A percentile compares a stretch with the other conserved stretches of the same genome.
phyloP scores from a whole-genome alignment of 2,329 filamentous ascomycete genomes.

The Elsinoe necatrix region DNA sequence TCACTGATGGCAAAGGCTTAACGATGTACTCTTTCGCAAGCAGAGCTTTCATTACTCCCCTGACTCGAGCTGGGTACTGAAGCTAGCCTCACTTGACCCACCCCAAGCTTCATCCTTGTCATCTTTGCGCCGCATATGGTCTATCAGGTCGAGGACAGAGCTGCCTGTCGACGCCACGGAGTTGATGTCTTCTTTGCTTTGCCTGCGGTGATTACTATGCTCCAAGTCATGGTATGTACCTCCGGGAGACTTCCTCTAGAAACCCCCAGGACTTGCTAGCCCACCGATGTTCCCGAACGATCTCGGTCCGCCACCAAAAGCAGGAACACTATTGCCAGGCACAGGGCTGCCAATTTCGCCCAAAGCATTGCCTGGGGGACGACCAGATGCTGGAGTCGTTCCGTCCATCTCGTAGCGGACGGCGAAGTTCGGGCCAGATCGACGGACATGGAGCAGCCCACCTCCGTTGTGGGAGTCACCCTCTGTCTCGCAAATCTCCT shows the following conservation, averaged over 20 bases:
- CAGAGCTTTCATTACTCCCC: neutral
- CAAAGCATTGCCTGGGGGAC: slow-evolving; percentile 26
- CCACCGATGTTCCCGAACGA: slow-evolving; percentile 8
- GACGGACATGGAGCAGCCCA: slow-evolving; percentile 68
- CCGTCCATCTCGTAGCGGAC: slow-evolving; percentile 36
- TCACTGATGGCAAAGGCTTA: neutral
- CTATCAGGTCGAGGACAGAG: neutral
- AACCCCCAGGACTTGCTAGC: slow-evolving; percentile 5
- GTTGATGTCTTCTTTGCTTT: neutral
- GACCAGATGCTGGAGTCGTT: slow-evolving; percentile 25
- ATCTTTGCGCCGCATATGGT: neutral
- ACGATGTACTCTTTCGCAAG: neutral
- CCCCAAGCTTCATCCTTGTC: neutral
- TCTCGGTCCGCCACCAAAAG: slow-evolving; percentile 9
- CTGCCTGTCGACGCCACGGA: neutral
- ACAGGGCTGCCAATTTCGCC: slow-evolving; percentile 43
- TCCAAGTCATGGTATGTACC: neutral
- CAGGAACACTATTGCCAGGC: slow-evolving; percentile 34
- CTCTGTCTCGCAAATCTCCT: slow-evolving; percentile 83
- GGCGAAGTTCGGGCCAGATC: slow-evolving; percentile 31
- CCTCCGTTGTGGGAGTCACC: slow-evolving; percentile 80
- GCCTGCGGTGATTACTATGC: neutral
- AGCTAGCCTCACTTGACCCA: neutral
- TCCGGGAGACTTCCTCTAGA: neutral
- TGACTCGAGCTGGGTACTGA: neutral